phyloP scores from a whole-genome alignment of 108 stramenopile species.

The Cyclostephanos tholiformis region DNA sequence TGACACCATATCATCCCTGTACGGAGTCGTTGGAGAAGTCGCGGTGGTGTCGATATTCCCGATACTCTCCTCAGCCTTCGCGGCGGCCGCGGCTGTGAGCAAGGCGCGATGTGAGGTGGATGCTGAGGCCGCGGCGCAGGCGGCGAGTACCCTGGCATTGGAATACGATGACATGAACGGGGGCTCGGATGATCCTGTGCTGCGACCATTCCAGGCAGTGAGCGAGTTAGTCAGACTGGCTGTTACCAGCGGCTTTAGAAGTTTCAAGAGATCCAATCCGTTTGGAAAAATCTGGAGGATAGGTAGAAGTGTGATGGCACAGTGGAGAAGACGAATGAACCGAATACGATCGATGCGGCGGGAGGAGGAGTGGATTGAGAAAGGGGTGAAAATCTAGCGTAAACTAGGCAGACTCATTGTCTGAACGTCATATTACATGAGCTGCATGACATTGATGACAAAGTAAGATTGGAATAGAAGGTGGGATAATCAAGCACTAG shows the following conservation, averaged over 20 bases:
- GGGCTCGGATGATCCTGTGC: slow-evolving; percentile 64
- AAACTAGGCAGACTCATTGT: too few species aligned
- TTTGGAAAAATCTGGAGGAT: slow-evolving; percentile 17
- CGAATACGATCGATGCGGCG: not conserved
- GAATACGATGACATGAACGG: slow-evolving; percentile 66
- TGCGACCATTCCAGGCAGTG: slow-evolving; percentile 74
- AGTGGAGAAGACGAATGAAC: slow-evolving; percentile 27
- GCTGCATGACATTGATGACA: too few species aligned
- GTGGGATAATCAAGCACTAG: too few species aligned
- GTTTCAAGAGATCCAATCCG: slow-evolving; percentile 20
- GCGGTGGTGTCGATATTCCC: slow-evolving; percentile 69
- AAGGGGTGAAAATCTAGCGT: too few species aligned
- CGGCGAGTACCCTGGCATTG: slow-evolving; percentile 79
- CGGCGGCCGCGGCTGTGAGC: slow-evolving; percentile 87
- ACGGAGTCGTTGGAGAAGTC: slow-evolving; percentile 53
- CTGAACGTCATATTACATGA: too few species aligned
- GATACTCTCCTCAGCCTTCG: slow-evolving; percentile 70
- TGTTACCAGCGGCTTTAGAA: slow-evolving; percentile 43
- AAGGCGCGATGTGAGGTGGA: slow-evolving; percentile 90
- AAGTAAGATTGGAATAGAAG: too few species aligned
- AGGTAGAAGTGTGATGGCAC: slow-evolving; percentile 16
- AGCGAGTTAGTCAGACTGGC: slow-evolving; percentile 65
- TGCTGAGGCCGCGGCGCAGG: slow-evolving; percentile 80
- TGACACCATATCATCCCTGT: slow-evolving; percentile 60
- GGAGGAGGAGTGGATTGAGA: too few species aligned